Base-by-base conservation (phyloP, 169 alveolate species). In the Cyclospora cayetanensis region DNA sequence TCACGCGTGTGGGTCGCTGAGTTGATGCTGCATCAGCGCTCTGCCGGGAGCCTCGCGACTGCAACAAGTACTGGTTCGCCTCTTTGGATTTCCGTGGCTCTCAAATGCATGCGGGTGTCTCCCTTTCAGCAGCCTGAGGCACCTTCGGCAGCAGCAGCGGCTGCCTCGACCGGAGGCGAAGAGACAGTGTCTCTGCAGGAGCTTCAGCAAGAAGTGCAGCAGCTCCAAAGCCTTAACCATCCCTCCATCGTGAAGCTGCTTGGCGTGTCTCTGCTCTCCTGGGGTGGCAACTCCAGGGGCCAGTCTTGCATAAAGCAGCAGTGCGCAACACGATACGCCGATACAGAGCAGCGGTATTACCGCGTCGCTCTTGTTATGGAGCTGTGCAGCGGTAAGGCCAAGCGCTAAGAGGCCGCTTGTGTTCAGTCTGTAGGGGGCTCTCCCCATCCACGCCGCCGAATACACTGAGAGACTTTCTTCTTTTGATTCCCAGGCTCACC, bases 181-280 rank as follows among this genome's bases (percentile, higher is more conserved):
- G 72, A 60, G 72, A 60, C 72, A 60, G 72, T 60, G 11, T 60
- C 72, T 12, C 63, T 39, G 65, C 85, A 74, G 63, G 65, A 74
- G 41, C 85, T 39, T 29, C 85, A 74, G 63, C 85, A 74, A n/a
- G 85, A 74, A 41, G 85, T 74, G 34, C 85, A 74, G 85, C 85
- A 74, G 85, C 60, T 74, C 42, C 85, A 74, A 43, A 31, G 85
- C 41, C 85, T 74, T 18, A 43, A 74, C 41, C 85, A 74, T 39
- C 85, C 85, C 22, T 74, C 52, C 63, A 74, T 74, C n/a, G 85
- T 74, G 12, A 74, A 74, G 20, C 60, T 74, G 5, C 85, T 74
- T 74, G 85, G 85, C n/a, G 85, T 74, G 85, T 74, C 65, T 37
- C 85, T 74, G 65, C 85, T 74, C 35, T 41, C 60, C 39, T 41